Evolutionary conservation across 495 filamentous ascomycete genomes (phyloP), one percentile per base, ranked within the genome.

Genomic region (Oleoguttula mirabilis): DNA sequence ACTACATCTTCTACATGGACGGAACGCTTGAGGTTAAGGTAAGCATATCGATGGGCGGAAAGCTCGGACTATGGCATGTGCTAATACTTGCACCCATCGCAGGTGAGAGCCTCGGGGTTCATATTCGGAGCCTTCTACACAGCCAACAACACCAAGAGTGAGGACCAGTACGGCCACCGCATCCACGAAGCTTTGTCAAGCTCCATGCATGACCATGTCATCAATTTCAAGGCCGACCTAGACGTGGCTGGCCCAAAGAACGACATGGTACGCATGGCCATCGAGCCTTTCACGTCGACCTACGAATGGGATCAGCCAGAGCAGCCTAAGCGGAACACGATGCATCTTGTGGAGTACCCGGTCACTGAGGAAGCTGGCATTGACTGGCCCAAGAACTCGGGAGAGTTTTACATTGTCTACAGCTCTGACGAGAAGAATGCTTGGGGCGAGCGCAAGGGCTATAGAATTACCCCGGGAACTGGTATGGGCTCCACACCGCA

Each of bases 181-280:
- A 70, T 74, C 47, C 66, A 73, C 42, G 68, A 76, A 36, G 56
- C 58, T 25, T 55, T 73, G 1, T 60, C 62, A 21, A 66, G 70
- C n/a, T 62, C 59, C 38, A 75, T 77, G 66, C 74, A 78, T 56
- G 70, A 73, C 49, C 74, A 78, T 44, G 69, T 76, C 4, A 55
- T 77, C 19, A 73, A 72, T 53, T 76, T 66, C 61, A 75, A 76
- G 55, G 65, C 62, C 32, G 73, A 75, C 52, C 60, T 76, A 17
- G 69, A 75, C 52, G 63, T 75, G 33, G 57, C 65, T 5, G 65
- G 17, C 56, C 63, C 39, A 50, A 48, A 16, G 10, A 46, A 46
- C 36, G 36, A 46, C 25, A 39, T 46, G 34, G 46, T 67, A 22
- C 59, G 67, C 6, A 58, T 68, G 11, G 55, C 54, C 2, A 10